Conservation (phyloP, 148 eudicot genomes). For the Arbutus unedo region DNA sequence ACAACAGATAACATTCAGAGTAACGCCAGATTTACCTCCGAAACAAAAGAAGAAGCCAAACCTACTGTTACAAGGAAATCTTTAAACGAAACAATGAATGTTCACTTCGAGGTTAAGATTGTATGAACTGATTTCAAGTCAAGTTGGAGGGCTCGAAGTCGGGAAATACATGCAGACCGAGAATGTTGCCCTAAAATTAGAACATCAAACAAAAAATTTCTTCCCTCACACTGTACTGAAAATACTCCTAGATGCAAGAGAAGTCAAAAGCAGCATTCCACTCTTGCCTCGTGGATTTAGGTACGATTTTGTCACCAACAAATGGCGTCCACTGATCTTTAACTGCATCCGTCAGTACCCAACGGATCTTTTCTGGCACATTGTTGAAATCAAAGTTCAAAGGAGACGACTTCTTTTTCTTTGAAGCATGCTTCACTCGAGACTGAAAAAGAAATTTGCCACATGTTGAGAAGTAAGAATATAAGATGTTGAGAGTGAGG, state of each 20-base stretch:
- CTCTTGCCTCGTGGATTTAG: constrained; percentile 42
- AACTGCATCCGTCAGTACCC: constrained; percentile 39
- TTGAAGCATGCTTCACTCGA: constrained; percentile 29
- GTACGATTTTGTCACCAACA: constrained; percentile 32
- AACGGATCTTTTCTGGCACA: constrained; percentile 44
- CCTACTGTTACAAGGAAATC: constrained; percentile 1
- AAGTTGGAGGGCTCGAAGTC: not conserved
- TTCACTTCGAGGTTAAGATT: not conserved
- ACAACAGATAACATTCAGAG: not conserved
- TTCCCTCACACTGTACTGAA: not conserved
- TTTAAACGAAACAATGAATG: not conserved
- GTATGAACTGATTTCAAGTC: not conserved
- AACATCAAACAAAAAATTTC: not conserved
- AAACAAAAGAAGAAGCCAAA: not conserved
- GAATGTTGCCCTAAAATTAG: not conserved
- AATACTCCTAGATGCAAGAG: not conserved
- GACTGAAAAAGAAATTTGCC: constrained; percentile 27
- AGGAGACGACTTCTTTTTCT: constrained; percentile 23
- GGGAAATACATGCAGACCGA: not conserved
- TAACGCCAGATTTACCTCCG: not conserved
- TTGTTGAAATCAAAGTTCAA: constrained; percentile 46
- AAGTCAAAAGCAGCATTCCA: constrained; percentile 47
- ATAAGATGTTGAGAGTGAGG: not conserved
- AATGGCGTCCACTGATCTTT: constrained; percentile 47
- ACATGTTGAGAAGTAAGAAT: not conserved